Percentiles rank a stretch among this genome's conserved stretches.
Evolutionary conservation across 2,329 filamentous ascomycete species (phyloP).

Genomic region (Cordyceps tenuipes): DNA sequence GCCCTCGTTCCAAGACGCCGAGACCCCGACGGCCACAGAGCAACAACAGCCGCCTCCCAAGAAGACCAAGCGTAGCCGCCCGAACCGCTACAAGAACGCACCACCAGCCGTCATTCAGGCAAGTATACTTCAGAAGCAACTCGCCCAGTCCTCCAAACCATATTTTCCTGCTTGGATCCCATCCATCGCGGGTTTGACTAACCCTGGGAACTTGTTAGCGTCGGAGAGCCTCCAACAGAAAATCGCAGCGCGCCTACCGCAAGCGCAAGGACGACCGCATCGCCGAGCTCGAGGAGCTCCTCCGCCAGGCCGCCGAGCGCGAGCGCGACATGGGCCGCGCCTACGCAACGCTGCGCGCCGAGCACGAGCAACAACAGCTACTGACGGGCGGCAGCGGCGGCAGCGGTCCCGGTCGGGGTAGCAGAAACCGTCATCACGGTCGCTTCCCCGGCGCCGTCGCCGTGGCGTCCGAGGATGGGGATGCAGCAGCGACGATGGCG

Average conservation of each 20-base stretch:
- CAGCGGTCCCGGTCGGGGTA: background rate
- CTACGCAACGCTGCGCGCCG: constrained; percentile 40
- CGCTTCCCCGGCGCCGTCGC: background rate
- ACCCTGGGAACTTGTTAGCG: constrained; percentile 15
- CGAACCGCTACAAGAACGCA: constrained; percentile 46
- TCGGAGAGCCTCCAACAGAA: constrained; percentile 25
- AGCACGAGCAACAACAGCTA: constrained; percentile 33
- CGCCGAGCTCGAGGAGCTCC: constrained; percentile 51
- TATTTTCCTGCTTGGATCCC: background rate
- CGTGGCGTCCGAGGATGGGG: background rate
- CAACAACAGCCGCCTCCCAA: background rate
- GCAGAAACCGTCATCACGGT: background rate
- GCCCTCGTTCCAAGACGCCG: background rate
- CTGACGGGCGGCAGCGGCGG: background rate
- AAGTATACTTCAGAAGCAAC: constrained; percentile 17
- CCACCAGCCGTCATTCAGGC: constrained; percentile 41
- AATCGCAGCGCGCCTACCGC: constrained; percentile 25
- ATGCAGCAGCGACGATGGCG: background rate
- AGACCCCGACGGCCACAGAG: background rate
- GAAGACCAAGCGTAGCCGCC: constrained; percentile 38
- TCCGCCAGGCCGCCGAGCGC: constrained; percentile 44
- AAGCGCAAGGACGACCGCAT: constrained; percentile 47
- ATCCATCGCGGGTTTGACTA: background rate
- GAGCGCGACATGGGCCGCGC: constrained; percentile 48
- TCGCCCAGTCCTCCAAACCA: background rate